phyloP scores from a whole-genome alignment of 78 protist species.

The Bigelowiella natans region DNA sequence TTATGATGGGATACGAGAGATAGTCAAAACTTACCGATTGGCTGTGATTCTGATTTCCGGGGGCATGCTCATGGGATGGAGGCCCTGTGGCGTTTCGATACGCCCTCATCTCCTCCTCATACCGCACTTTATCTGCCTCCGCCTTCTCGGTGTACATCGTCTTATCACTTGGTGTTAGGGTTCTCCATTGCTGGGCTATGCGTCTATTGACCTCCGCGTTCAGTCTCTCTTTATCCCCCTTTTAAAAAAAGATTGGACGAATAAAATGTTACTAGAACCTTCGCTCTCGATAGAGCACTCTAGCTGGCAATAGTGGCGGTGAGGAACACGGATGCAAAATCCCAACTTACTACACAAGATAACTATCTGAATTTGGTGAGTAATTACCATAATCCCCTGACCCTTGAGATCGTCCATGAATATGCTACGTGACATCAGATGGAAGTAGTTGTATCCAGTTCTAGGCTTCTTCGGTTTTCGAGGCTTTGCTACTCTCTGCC shows the following conservation, averaged over 20 bases:
- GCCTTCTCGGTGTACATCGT: not conserved
- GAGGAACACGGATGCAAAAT: too few relatives aligned
- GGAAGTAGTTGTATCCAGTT: not conserved
- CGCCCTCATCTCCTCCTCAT: not conserved
- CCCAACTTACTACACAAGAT: too few relatives aligned
- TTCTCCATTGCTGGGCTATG: not conserved
- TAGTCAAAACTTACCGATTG: too few relatives aligned
- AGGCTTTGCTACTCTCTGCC: not conserved
- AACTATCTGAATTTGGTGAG: too few relatives aligned
- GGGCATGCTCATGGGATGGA: not conserved
- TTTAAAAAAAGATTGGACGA: too few relatives aligned
- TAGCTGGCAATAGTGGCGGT: too few relatives aligned
- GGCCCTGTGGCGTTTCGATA: not conserved
- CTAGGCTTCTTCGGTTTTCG: not conserved
- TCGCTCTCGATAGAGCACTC: too few relatives aligned
- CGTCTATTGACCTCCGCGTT: not conserved
- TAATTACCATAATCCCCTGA: too few relatives aligned
- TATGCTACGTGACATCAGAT: not conserved
- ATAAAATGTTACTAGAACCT: too few relatives aligned
- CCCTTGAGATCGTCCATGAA: not conserved
- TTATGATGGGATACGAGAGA: too few relatives aligned
- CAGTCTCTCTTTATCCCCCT: not conserved
- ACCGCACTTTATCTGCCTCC: not conserved
- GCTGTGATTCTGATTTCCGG: not conserved
- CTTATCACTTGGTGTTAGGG: not conserved